Conservation (phyloP, 2,329 filamentous ascomycete species). For the Penicillium sp. region DNA sequence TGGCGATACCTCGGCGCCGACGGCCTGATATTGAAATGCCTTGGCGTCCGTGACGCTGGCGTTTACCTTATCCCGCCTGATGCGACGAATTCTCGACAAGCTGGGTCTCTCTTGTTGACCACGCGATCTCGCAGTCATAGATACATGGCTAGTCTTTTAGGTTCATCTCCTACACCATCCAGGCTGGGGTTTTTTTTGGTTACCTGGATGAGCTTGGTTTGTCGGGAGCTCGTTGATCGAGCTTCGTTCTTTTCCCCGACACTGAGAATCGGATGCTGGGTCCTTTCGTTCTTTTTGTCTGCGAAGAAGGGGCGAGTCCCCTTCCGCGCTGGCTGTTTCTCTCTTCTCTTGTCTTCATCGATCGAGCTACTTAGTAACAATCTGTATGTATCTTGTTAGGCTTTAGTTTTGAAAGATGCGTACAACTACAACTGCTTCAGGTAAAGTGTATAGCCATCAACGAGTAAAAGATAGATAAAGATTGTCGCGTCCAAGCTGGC, state of each 20-base stretch:
- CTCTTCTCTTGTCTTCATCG: conserved; percentile 21
- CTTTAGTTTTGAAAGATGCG: conserved; percentile 21
- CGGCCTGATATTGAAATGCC: conserved; percentile 19
- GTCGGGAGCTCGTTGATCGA: conserved; percentile 26
- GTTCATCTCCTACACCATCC: conserved; percentile 58
- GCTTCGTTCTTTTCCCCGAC: conserved; percentile 22
- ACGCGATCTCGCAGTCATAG: conserved; percentile 1
- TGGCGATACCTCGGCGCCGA: conserved; percentile 26
- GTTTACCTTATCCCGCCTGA: conserved; percentile 8
- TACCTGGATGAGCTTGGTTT: conserved; percentile 40
- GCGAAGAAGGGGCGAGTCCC: conserved; percentile 44
- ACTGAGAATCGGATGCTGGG: conserved; percentile 56
- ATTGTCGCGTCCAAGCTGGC: neutral
- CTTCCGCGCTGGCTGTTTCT: conserved; percentile 28
- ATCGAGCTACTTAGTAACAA: conserved; percentile 19
- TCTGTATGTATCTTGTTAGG: conserved; percentile 19
- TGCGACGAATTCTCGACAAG: conserved; percentile 9
- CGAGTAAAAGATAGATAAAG: no score
- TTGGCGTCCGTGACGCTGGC: conserved; percentile 39
- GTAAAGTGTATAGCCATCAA: neutral
- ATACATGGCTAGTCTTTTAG: conserved; percentile 39
- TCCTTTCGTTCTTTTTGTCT: conserved; percentile 29
- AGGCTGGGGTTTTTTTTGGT: conserved; percentile 46
- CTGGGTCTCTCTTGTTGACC: neutral
- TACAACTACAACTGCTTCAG: conserved; percentile 11